Percentiles rank a stretch among this genome's conserved stretches.
These are phyloP conservation scores for Penicillium antarcticum DNA, from an alignment of 495 filamentous ascomycete genomes.

Conservation along the genomic window DNA sequence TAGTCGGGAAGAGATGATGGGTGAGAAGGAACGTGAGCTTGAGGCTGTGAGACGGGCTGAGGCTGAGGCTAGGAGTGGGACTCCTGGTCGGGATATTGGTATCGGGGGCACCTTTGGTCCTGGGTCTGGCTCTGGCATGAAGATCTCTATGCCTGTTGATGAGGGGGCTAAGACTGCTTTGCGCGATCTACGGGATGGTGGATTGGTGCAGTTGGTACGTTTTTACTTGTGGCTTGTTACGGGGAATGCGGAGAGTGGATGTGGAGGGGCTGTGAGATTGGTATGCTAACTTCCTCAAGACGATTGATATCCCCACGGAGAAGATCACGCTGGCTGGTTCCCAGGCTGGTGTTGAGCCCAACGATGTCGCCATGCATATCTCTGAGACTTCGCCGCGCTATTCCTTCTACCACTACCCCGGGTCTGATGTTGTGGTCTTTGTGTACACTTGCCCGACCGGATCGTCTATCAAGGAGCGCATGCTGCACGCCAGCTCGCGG, in stretches of 20 bases:
- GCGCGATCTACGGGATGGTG: slow-evolving; percentile 52
- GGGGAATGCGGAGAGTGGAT: slow-evolving; percentile 1
- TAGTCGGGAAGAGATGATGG: slow-evolving; percentile 64
- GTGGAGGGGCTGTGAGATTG: slow-evolving; percentile 12
- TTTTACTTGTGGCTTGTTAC: not conserved
- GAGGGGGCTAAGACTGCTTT: slow-evolving; percentile 67
- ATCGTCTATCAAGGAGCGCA: slow-evolving; percentile 84
- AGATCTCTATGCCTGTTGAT: slow-evolving; percentile 62
- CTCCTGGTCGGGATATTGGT: slow-evolving; percentile 52
- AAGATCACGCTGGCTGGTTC: slow-evolving; percentile 67
- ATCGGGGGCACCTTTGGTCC: slow-evolving; percentile 56
- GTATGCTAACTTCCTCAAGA: slow-evolving; percentile 34
- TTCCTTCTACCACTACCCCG: slow-evolving; percentile 77
- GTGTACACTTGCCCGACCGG: slow-evolving; percentile 87
- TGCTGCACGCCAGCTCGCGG: slow-evolving; percentile 89
- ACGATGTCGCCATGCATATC: slow-evolving; percentile 58
- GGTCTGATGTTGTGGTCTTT: slow-evolving; percentile 72
- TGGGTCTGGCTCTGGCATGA: slow-evolving; percentile 51
- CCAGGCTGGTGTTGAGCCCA: slow-evolving; percentile 46
- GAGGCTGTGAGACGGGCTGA: slow-evolving; percentile 76
- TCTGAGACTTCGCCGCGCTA: slow-evolving; percentile 82
- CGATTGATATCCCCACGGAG: slow-evolving; percentile 68
- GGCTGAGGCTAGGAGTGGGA: slow-evolving; percentile 73
- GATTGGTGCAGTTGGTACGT: slow-evolving; percentile 79
- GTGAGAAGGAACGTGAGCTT: slow-evolving; percentile 79